Conservation (phyloP, 345 rosid genomes). For the Linum lewisii region DNA sequence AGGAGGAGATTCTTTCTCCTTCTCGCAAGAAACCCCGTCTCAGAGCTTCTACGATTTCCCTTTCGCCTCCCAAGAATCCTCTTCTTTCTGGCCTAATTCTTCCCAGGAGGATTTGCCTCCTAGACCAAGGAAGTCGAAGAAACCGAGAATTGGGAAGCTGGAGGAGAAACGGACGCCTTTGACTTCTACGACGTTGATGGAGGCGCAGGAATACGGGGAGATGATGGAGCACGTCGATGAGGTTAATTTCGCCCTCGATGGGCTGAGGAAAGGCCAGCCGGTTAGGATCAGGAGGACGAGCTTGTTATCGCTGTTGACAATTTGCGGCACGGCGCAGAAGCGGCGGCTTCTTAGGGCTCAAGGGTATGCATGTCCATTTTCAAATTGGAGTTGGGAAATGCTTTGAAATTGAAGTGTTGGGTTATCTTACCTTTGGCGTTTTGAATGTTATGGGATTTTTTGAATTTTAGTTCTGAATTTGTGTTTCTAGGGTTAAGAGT, state of each 20-base stretch:
- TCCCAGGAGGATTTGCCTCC: slow-evolving; percentile 14
- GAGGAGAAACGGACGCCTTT: slow-evolving; percentile 13
- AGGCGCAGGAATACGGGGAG: slow-evolving; percentile 97
- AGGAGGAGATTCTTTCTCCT: slow-evolving; percentile 24
- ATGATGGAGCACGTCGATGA: slow-evolving; percentile 99
- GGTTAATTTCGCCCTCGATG: slow-evolving; percentile 93
- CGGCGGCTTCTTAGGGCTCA: slow-evolving; percentile 78
- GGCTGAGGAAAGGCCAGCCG: slow-evolving; percentile 73
- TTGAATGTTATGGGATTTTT: not conserved
- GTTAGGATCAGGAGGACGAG: slow-evolving; percentile 80
- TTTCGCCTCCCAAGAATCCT: slow-evolving; percentile 56
- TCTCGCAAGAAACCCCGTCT: slow-evolving; percentile 42
- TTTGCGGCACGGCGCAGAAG: slow-evolving; percentile 63
- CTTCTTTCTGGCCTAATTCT: slow-evolving; percentile 32
- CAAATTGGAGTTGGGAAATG: not conserved
- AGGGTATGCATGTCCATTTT: slow-evolving; percentile 32
- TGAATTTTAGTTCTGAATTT: not conserved
- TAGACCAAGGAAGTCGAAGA: slow-evolving; percentile 45
- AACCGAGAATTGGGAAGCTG: slow-evolving; percentile 33
- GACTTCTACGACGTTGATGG: slow-evolving; percentile 80
- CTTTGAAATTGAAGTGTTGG: not conserved
- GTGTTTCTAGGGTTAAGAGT: not conserved
- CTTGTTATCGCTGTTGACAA: slow-evolving; percentile 57
- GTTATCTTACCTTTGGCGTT: not conserved
- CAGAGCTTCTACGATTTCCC: slow-evolving; percentile 46